Base-by-base conservation (phyloP, 2,329 filamentous ascomycete species). In the Hypoxylon sp. region DNA sequence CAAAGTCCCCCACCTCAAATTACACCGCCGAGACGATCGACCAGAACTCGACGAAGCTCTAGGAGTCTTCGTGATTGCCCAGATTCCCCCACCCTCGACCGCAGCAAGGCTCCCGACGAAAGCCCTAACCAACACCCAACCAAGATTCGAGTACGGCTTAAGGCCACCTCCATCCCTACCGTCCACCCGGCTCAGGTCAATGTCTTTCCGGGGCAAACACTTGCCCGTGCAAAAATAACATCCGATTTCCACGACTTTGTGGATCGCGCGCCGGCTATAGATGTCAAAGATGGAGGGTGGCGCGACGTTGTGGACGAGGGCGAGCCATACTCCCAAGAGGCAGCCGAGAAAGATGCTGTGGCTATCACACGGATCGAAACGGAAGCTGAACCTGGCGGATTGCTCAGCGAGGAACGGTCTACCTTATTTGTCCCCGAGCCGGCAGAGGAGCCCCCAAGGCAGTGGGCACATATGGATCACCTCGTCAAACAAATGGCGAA, bases 381-480 rank as follows among this genome's bases (percentile, higher is more conserved):
- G 43, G 93, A 92, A 62, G 86, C 86, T 3, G 81, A 90, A 67
- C 84, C 87, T 4, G 93, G 92, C 13, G 91, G 92, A 2, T 72
- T 92, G 3, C 80, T 97, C 23, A 92, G 89, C 47, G 78, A 82
- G 50, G 85, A 87, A 58, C 81, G 83, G 58, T 94, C 90, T 70
- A 88, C 87, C 2, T 77, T 88, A 20, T 95, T 90, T 66, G 81
- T 87, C 15, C 90, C 90, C 0, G 90, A 95, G 62, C 80, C 86
- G 10, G 79, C 78, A 58, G 87, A 91, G 54, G 90, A 96, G 67
- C 90, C 90, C 0, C 84, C 86, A 0, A 82, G 84, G 48, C 91
- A 95, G 69, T 98, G 91, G 80, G 87, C 89, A n/a, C 92, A 96
- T 66, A 84, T 86, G 70, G 93, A 98, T 69, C 91, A 98, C 71